phyloP scores from a whole-genome alignment of 164 flowering plant genomes.

The Magnolia kwangsiensis region DNA sequence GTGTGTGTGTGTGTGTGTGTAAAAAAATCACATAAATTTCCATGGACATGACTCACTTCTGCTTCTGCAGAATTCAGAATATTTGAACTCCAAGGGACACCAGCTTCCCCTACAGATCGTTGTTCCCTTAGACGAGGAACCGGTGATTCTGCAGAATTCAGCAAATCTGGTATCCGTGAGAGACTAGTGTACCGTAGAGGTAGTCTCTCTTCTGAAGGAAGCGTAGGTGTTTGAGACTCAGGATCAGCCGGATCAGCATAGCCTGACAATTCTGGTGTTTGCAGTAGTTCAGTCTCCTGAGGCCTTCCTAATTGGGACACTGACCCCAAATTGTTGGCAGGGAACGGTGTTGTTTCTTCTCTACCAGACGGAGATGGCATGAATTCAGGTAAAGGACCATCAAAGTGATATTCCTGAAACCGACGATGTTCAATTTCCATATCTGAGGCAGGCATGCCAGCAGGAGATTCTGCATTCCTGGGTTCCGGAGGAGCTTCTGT shows the following conservation, averaged over 20 bases:
- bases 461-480: constrained; percentile 13
- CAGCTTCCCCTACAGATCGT: background rate
- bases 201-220: background rate
- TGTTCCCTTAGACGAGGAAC: background rate
- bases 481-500: constrained; percentile 22
- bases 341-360: constrained; percentile 32
- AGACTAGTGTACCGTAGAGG: constrained; percentile 25
- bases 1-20: too few relatives aligned
- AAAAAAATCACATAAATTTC: background rate
- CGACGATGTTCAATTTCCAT: constrained; percentile 48
- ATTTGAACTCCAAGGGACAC: background rate
- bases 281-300: constrained; percentile 23
- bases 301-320: constrained; percentile 21
- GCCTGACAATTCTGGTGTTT: constrained; percentile 30
- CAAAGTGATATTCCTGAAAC: constrained; percentile 12
- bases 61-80: constrained; percentile 17
- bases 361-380: constrained; percentile 25
- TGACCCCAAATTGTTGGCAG: constrained; percentile 20
- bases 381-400: constrained; percentile 18
- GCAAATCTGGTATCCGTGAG: constrained; percentile 50
- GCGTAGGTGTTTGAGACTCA: constrained; percentile 38
- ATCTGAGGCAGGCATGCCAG: constrained; percentile 17
- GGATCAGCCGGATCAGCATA: constrained; percentile 29
- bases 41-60: constrained; percentile 35
- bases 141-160: constrained; percentile 22